Evolutionary conservation across 2,329 filamentous ascomycete species (phyloP).

Genomic region (Juglanconis oblonga): DNA sequence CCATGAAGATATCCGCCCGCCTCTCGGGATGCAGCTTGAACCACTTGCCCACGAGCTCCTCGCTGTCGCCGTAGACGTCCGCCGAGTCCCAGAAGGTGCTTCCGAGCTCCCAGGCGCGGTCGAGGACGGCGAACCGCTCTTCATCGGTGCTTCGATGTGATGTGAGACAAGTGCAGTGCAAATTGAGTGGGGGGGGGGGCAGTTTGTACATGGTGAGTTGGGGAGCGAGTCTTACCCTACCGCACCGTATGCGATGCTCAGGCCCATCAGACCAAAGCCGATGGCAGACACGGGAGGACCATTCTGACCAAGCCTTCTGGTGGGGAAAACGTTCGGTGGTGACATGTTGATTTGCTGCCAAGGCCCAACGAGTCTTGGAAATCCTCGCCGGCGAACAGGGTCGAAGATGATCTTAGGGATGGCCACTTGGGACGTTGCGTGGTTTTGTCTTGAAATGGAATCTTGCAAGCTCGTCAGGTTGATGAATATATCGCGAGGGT

Average conservation of each 20-base stretch:
- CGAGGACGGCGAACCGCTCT: slow-evolving; percentile 49
- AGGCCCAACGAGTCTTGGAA: no score
- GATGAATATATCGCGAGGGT: no score
- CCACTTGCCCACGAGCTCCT: slow-evolving; percentile 50
- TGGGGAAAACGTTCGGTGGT: slow-evolving; percentile 3
- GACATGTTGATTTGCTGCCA: neutral
- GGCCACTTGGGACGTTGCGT: no score
- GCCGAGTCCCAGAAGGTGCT: slow-evolving; percentile 51
- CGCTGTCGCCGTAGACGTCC: slow-evolving; percentile 44
- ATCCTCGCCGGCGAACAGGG: no score
- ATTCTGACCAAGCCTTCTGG: slow-evolving; percentile 21
- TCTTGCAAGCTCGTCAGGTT: no score
- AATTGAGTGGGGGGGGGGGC: no score
- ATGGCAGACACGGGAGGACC: slow-evolving; percentile 24
- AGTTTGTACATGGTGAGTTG: no score
- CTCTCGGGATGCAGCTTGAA: slow-evolving; percentile 46
- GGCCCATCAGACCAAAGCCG: slow-evolving; percentile 28
- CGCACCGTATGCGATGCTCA: slow-evolving; percentile 22
- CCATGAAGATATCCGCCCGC: slow-evolving; percentile 47
- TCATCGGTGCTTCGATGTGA: slow-evolving; percentile 37
- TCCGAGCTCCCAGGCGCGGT: slow-evolving; percentile 48
- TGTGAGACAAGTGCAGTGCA: no score
- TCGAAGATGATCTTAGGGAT: no score
- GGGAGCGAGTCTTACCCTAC: slow-evolving; percentile 9
- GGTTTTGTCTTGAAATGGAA: no score